Evolutionary conservation across 2,329 filamentous ascomycete species (phyloP).

Genomic region (Emergomyces africanus): DNA sequence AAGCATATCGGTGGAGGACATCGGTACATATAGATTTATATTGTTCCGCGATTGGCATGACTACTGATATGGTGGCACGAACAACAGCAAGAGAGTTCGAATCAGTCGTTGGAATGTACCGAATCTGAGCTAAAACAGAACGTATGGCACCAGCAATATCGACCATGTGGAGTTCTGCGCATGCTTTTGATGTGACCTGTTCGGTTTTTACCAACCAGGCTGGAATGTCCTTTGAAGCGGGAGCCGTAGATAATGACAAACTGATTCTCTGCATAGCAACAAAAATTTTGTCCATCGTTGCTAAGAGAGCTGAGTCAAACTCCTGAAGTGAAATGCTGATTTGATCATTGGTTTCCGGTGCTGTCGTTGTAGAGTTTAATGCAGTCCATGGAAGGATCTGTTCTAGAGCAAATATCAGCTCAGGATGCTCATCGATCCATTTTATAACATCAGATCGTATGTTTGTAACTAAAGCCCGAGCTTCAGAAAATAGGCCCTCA

Average conservation of each 20-base stretch:
- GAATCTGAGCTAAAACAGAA: constrained; percentile 34
- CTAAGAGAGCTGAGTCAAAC: constrained; percentile 49
- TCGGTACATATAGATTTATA: constrained; percentile 52
- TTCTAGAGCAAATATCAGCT: constrained; percentile 50
- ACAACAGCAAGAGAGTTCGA: constrained; percentile 33
- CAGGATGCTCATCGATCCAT: constrained; percentile 38
- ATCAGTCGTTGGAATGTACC: constrained; percentile 33
- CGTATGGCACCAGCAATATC: constrained; percentile 40
- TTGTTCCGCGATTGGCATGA: constrained; percentile 60
- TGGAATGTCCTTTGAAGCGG: constrained; percentile 46
- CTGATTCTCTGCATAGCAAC: constrained; percentile 65
- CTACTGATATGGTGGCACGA: constrained; percentile 45
- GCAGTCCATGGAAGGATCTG: constrained; percentile 56
- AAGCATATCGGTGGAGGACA: constrained; percentile 45
- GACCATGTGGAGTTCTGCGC: constrained; percentile 47
- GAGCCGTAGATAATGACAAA: constrained; percentile 42
- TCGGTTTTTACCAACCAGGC: constrained; percentile 51
- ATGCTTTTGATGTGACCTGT: constrained; percentile 39
- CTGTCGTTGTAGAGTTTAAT: constrained; percentile 14
- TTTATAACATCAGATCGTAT: constrained; percentile 32
- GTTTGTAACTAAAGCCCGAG: constrained; percentile 16
- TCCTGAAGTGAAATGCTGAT: constrained; percentile 22
- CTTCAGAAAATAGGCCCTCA: constrained; percentile 18
- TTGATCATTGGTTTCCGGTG: constrained; percentile 7
- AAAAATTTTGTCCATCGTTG: constrained; percentile 60